Base-by-base conservation (phyloP, 75 land plant species). In the Sequoiadendron giganteum region DNA sequence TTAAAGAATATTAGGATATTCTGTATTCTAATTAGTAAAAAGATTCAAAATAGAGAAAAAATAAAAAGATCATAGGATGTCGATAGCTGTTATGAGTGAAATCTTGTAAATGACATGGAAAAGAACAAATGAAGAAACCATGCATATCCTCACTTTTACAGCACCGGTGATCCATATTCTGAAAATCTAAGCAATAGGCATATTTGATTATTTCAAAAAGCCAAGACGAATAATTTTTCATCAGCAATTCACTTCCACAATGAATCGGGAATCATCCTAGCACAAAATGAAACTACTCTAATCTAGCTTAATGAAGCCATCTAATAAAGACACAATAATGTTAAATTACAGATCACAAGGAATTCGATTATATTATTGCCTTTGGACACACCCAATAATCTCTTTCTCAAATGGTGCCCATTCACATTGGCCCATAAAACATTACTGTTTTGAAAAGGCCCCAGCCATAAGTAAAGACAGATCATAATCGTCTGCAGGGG, bases 371-470 rank as follows among this genome's bases (percentile, higher is more conserved):
- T 81, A 21, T 81, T 81, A 28, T 19, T 43, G 48, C 84, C 84
- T 80, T 1, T 45, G 25, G 21, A n/a, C n/a, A 28, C 13, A 45
- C 32, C n/a, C 13, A 81, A 45, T 10, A n/a, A 39, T 40, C 81
- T 30, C 84, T 81, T 81, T 45, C 49, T 28, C 30, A 3, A 43
- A 81, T 45, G 52, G 25, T 81, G 84, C 47, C 48, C 48, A 43
- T 43, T 81, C 47, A 25, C 25, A 25, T 43, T 81, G 13, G 14
- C 52, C 83, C 47, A 10, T 81, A 45, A 81, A 81, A 45, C n/a
- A 81, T 45, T 81, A 81, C 42, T 45, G 84, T 81, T 81, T 81
- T 43, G 84, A 45, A 81, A 45, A 81, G 21, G 84, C 1, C 10
- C 48, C 42, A 45, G 84, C 13, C 49, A 81, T 11, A 3, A 81